Base-by-base conservation (phyloP, 1,284 basidiomycete genomes). In the Meira miltonrushii region DNA sequence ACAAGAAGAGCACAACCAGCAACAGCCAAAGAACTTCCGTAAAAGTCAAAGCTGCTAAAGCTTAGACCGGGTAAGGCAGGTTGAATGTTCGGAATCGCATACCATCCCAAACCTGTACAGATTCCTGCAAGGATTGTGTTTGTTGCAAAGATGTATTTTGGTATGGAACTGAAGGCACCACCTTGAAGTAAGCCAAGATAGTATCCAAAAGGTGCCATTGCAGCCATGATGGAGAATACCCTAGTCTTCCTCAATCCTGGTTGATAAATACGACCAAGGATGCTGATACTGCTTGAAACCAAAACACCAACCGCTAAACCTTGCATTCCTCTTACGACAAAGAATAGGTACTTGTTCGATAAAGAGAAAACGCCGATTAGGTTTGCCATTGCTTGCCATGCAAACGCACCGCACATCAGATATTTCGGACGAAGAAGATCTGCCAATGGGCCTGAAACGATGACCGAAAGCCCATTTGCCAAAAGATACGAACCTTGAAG, bases 211-310 rank as follows among this genome's bases (percentile, higher is more conserved):
- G 64, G 64, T 15, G 60, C 58, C 15, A 51, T 38, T 39, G 38
- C 17, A 13, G 65, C 58, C 64, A 66, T 66, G 40, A 50, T 21
- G 43, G 28, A 39, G 46, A 66, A 66, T 23, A 51, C 60, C 15
- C 65, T 40, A 33, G 64, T 66, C 56, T 66, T 66, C 37, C 64
- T 40, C 15, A 40, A 25, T 15, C 64, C 65, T 6, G 64, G 65
- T 48, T 48, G 25, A 57, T 66, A 66, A 37, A 57, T 52, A 28
- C 61, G 41, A 15, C 64, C 64, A n/a, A 66, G 46, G 11, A 64
- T 28, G 21, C 49, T 53, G 19, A 66, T 61, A 19, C 41, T 44
- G 6, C 55, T 39, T 7, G 60, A 58, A 17, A 54, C 50, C 15
- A 66, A 52, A 15, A 49, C 65, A 13, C 64, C 64, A n/a, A 62